Base-by-base conservation (phyloP, 2,329 filamentous ascomycete genomes). In the Elsinoe fawcettii region DNA sequence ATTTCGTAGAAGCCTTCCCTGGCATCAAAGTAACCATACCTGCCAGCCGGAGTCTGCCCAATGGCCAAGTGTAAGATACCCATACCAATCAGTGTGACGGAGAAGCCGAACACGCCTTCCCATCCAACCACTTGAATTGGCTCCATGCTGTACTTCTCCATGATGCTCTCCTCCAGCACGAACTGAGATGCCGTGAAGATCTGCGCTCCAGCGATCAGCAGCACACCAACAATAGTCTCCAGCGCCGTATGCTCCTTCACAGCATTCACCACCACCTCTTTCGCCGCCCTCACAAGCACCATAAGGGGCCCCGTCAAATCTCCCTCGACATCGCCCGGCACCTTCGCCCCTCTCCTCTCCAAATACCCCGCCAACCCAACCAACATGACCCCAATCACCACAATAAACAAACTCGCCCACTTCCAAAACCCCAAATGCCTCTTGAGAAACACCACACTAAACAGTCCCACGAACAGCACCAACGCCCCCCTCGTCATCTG, bases 101-200 rank as follows among this genome's bases (percentile, higher is more conserved):
- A 63, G 67, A 97, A 91, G 0, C 93, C 93, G 69, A 97, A 99
- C 2, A 95, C 65, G 18, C 93, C 93, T 73, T 99, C 93, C 90
- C 91, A 99, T 30, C 91, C 92, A 27, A 99, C 93, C 18, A 96
- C 90, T 66, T 85, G 85, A 62, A 99, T 83, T 1, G 93, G 92
- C 65, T 93, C 88, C 71, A 88, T 80, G n/a, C 80, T 80, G 65
- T 87, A 88, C 63, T 83, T 79, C 70, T 88, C 84, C 67, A 99
- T 80, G 63, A 99, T 90, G 77, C 86, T 93, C 75, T 99, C 93
- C 71, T 99, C 93, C 2, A 95, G 75, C 22, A 97, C 93, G 66
- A 97, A 99, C 71, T 99, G 93, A 1, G 89, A 89, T 0, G 93
- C 93, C 0, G 93, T 97, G 70, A 99, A 97, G 68, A 99, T 87